Conservation (phyloP, 768 basidiomycete species). For the Trametes coccinea region DNA sequence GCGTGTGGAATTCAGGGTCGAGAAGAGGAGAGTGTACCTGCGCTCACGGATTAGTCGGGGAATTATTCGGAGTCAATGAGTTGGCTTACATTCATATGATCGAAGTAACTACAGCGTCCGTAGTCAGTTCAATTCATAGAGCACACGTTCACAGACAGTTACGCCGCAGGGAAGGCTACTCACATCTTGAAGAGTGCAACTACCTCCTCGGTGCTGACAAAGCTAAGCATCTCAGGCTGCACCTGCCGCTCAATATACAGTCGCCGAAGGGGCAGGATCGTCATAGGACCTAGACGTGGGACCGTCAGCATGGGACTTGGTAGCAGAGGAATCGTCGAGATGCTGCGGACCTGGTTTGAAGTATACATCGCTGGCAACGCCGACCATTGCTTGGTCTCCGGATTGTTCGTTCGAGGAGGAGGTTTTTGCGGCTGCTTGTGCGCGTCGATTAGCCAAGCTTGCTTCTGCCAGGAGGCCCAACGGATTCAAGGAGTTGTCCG, state of each 20-base stretch:
- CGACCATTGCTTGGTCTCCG: slow-evolving; percentile 44
- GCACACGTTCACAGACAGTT: background rate
- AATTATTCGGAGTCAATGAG: slow-evolving; percentile 7
- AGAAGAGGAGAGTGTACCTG: slow-evolving; percentile 82
- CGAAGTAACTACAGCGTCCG: slow-evolving; percentile 59
- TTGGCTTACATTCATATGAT: slow-evolving; percentile 65
- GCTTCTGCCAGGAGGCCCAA: slow-evolving; percentile 92
- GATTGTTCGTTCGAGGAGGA: slow-evolving; percentile 18
- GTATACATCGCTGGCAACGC: slow-evolving; percentile 85
- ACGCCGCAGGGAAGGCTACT: slow-evolving; percentile 33
- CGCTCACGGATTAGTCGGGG: slow-evolving; percentile 15
- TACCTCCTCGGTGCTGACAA: slow-evolving; percentile 86
- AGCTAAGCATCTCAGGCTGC: slow-evolving; percentile 92
- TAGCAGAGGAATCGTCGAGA: background rate
- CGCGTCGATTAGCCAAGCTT: slow-evolving; percentile 72
- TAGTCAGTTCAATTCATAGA: slow-evolving; percentile 6
- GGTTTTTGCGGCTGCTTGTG: slow-evolving; percentile 41
- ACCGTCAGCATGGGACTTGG: background rate
- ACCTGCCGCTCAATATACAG: slow-evolving; percentile 86
- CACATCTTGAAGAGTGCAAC: slow-evolving; percentile 89
- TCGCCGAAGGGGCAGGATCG: slow-evolving; percentile 78
- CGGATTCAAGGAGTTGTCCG: slow-evolving; percentile 91
- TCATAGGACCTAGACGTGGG: slow-evolving; percentile 69
- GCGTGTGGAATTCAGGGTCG: slow-evolving; percentile 89
- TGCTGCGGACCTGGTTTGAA: slow-evolving; percentile 78